Base-by-base conservation (phyloP, 2,329 filamentous ascomycete genomes). In the Colletotrichum navitas region DNA sequence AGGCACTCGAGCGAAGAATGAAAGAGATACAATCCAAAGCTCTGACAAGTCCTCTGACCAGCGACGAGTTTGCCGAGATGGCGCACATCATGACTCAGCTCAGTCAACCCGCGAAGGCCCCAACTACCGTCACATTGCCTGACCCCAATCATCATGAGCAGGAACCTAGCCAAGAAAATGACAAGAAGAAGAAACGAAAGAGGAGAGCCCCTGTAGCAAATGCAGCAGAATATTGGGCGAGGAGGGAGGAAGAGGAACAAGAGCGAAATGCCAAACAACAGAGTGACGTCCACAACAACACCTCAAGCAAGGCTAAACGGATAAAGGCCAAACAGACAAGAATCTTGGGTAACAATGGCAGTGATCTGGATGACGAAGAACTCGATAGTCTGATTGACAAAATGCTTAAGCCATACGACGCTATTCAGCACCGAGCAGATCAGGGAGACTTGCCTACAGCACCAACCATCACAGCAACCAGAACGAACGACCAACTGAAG, bases 381-480 rank as follows among this genome's bases (percentile, higher is more conserved):
- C 21, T n/a, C n/a, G 47, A 61, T 5, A 36, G 24, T 8, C 36
- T 36, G 8, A 66, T 66, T 4, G 26, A 49, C 0, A 36, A 18
- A 1, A 14, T 61, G 12, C 36, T 61, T 4, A 1, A 41, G 39
- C 39, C 14, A 1, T 41, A 6, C 11, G 59, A 68, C 34, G 49
- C 58, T 6, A 63, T 68, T 7, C 58, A 49, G 6, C 32, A 63
- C 21, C 49, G 66, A 58, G 66, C 51, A 12, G 16, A 58, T 1
- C 51, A 18, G 2, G 58, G 66, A 12, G 43, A 68, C 12, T 10
- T 68, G 8, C 59, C 49, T 3, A 12, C 41, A 1, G 51, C 45
- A 11, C 66, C 59, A 0, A 29, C 7, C 12, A 68, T 68, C 41
- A 54, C 8, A 1, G 56, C 64, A 11, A 67, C 64, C 16, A 67